Percentiles rank a stretch among this genome's conserved stretches.
phyloP scores from a whole-genome alignment of 2,329 filamentous ascomycete species.

The Venturia effusa region DNA sequence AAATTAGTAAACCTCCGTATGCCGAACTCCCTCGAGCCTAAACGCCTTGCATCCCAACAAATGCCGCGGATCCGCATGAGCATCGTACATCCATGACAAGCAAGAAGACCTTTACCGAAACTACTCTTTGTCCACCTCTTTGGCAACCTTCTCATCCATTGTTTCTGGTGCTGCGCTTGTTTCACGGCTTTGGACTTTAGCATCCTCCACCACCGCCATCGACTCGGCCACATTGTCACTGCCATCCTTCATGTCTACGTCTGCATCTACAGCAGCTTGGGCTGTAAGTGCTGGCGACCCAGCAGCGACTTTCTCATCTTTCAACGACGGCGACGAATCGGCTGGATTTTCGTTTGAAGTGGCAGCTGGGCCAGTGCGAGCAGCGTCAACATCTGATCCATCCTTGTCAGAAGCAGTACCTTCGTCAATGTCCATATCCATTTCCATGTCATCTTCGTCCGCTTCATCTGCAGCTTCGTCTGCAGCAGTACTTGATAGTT shows the following conservation, averaged over 20 bases:
- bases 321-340: background rate
- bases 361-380: background rate
- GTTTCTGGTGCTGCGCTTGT: background rate
- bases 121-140: background rate
- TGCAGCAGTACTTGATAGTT: background rate
- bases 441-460: slow-evolving; percentile 11
- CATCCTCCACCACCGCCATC: background rate
- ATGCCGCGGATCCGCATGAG: background rate
- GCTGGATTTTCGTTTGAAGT: background rate
- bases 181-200: background rate
- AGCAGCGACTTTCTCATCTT: background rate
- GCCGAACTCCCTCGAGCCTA: background rate
- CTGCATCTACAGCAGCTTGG: background rate
- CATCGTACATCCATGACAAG: background rate
- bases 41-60: background rate
- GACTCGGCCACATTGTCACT: background rate
- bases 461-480: slow-evolving; percentile 7
- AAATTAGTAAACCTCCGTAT: background rate
- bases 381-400: slow-evolving; percentile 3
- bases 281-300: slow-evolving; percentile 1
- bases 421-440: slow-evolving; percentile 9
- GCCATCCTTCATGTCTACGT: slow-evolving; percentile 10
- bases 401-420: background rate
- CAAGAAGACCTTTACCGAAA: background rate
- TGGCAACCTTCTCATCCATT: background rate